Evolutionary conservation across 257 asterid genomes (phyloP), one percentile per base, ranked within the genome.

Genomic region (Primulina tabacum): DNA sequence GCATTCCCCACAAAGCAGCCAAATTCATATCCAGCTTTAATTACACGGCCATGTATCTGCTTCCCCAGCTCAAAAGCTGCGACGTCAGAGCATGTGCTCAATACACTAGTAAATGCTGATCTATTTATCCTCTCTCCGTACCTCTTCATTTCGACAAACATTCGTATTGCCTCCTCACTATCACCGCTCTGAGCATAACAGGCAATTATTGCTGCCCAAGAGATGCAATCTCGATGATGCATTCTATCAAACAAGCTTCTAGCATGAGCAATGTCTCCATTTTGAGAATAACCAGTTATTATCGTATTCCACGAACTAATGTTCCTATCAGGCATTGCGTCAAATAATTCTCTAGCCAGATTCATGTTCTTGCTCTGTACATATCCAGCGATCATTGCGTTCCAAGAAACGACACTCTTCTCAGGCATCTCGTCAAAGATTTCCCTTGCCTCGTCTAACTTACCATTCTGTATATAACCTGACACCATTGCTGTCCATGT

Each of bases 141-240:
- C 69, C 95, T 87, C 62, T 77, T 77, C 96, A 87, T 87, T 40
- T 79, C 78, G 28, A 81, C 73, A 74, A 90, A 89, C 82, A 93
- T 68, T 62, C 12, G 76, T 14, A 93, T 70, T 26, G 95, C 96
- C 64, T 80, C 86, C 60, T 89, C 95, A 6, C 88, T 80, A 2
- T 85, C 84, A 53, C 91, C 92, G 67, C 84, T 75, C 79, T 90
- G 99, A 75, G 84, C 85, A 81, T 93, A 85, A 33, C 92, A 96
- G 17, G 90, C 87, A 70, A 90, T 90, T 71, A 93, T 93, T 50
- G 99, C 96, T 8, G 99, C 96, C 96, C 97, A 92, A 32, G 98
- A 88, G 74, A 92, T 87, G 82, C 92, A 88, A 83, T 92, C 97
- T 59, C 89, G 87, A 62, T 20, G 65, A 53, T 90, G 89, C 97